These are phyloP conservation scores for Mycena crocata DNA, from an alignment of 768 basidiomycete species.

Conservation along the genomic window DNA sequence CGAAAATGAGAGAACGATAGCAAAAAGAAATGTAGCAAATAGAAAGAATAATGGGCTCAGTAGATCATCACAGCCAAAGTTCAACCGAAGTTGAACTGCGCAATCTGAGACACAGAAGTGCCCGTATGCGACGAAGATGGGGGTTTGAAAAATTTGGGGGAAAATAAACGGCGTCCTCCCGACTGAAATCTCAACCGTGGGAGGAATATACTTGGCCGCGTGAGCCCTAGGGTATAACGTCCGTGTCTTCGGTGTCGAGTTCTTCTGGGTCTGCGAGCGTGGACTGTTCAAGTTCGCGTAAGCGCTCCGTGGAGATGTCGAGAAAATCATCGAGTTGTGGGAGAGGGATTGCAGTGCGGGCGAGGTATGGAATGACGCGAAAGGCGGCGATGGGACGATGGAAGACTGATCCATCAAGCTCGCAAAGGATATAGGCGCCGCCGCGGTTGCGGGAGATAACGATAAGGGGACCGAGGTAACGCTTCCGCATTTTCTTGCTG, in stretches of 20 bases:
- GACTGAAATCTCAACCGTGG: not conserved
- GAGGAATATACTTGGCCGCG: not conserved
- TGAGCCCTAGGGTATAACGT: not conserved
- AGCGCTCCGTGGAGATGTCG: slow-evolving; percentile 21
- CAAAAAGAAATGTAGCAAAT: too few species aligned
- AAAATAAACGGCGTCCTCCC: not conserved
- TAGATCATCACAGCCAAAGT: not conserved
- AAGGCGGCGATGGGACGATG: slow-evolving; percentile 37
- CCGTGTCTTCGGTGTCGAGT: not conserved
- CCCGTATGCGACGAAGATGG: not conserved
- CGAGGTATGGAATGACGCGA: slow-evolving; percentile 40
- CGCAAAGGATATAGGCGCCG: slow-evolving; percentile 36
- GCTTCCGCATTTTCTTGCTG: slow-evolving; percentile 39
- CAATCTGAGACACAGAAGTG: not conserved
- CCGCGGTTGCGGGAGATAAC: slow-evolving; percentile 41
- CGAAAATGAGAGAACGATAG: too few species aligned
- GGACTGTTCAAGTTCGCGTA: slow-evolving; percentile 12
- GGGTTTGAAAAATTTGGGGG: not conserved
- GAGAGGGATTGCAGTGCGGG: slow-evolving; percentile 19
- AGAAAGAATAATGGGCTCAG: not conserved
- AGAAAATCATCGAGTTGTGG: slow-evolving; percentile 30
- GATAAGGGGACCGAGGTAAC: slow-evolving; percentile 49
- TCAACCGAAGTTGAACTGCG: not conserved
- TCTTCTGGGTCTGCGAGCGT: not conserved
- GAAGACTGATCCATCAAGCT: slow-evolving; percentile 14